phyloP scores from a whole-genome alignment of 2,329 filamentous ascomycete species.

The Knoxdaviesia proteae region DNA sequence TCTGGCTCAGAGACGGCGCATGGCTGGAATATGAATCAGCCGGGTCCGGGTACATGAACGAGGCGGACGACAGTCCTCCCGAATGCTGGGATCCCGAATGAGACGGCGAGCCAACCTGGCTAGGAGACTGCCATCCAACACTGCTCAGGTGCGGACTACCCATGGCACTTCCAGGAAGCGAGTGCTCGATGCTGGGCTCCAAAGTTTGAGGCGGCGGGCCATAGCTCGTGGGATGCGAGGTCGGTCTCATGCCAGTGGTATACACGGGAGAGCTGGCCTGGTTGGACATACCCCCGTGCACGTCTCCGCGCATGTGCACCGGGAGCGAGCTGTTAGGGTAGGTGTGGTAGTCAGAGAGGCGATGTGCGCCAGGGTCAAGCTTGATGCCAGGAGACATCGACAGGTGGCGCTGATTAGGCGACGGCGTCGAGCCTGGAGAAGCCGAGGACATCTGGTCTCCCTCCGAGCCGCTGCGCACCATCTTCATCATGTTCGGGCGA shows the following conservation, averaged over 20 bases:
- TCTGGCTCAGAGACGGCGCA: neutral
- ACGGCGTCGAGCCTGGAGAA: constrained; percentile 61
- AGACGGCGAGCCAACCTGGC: constrained; percentile 44
- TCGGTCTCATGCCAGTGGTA: constrained; percentile 40
- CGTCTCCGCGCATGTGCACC: constrained; percentile 58
- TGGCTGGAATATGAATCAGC: constrained; percentile 11
- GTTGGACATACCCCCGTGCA: constrained; percentile 48
- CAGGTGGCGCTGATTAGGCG: constrained; percentile 56
- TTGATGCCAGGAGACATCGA: constrained; percentile 66
- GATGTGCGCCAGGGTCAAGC: constrained; percentile 49
- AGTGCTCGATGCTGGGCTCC: constrained; percentile 63
- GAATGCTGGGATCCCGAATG: too few relatives aligned
- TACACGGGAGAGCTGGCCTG: constrained; percentile 44
- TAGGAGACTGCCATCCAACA: constrained; percentile 72
- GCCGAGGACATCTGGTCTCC: constrained; percentile 50
- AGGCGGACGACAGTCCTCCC: constrained; percentile 9
- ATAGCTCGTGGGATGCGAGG: constrained; percentile 68
- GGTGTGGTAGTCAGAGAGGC: constrained; percentile 34
- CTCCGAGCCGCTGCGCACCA: constrained; percentile 38
- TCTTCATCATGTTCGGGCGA: constrained; percentile 17
- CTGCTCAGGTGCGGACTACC: constrained; percentile 72
- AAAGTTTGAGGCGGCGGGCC: constrained; percentile 59
- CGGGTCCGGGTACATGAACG: constrained; percentile 64
- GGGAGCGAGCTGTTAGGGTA: constrained; percentile 57
- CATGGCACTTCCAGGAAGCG: constrained; percentile 45